Percentiles rank a stretch among this genome's conserved stretches.
These are phyloP conservation scores for Arthromyces matolae DNA, from an alignment of 768 basidiomycete species.

Conservation along the genomic window DNA sequence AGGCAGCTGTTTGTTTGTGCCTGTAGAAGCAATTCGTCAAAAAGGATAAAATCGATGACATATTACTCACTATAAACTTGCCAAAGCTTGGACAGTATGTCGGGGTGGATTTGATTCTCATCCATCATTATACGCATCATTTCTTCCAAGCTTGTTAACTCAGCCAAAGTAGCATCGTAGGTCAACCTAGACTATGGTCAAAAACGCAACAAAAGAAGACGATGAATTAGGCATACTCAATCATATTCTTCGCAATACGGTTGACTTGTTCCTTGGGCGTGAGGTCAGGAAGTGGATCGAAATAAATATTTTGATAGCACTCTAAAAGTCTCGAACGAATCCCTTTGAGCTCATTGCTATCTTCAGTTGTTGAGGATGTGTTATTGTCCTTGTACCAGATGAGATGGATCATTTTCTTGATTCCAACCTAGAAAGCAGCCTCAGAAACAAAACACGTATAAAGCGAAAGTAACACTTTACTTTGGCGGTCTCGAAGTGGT, in stretches of 20 bases:
- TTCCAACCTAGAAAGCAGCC: slow-evolving; percentile 68
- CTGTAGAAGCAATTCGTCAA: slow-evolving; percentile 35
- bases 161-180: slow-evolving; percentile 88
- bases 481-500: slow-evolving; percentile 75
- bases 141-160: slow-evolving; percentile 93
- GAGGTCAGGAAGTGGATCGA: slow-evolving; percentile 73
- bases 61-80: slow-evolving; percentile 88
- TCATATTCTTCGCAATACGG: slow-evolving; percentile 93
- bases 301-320: slow-evolving; percentile 84
- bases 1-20: slow-evolving; percentile 70
- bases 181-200: slow-evolving; percentile 57
- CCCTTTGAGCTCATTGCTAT: slow-evolving; percentile 76
- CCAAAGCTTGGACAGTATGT: slow-evolving; percentile 91
- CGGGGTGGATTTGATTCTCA: slow-evolving; percentile 74
- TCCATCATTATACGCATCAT: slow-evolving; percentile 97
- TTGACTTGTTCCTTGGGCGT: slow-evolving; percentile 83
- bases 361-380: slow-evolving; percentile 61
- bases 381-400: slow-evolving; percentile 98
- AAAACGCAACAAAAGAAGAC: too few relatives aligned
- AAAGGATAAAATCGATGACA: too few relatives aligned
- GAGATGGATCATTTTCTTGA: slow-evolving; percentile 95
- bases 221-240: slow-evolving; percentile 63
- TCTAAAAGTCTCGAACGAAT: slow-evolving; percentile 85
- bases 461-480: too few relatives aligned
- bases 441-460: too few relatives aligned